phyloP scores from a whole-genome alignment of 2,329 filamentous ascomycete genomes.

The Aspergillus phoenicis region DNA sequence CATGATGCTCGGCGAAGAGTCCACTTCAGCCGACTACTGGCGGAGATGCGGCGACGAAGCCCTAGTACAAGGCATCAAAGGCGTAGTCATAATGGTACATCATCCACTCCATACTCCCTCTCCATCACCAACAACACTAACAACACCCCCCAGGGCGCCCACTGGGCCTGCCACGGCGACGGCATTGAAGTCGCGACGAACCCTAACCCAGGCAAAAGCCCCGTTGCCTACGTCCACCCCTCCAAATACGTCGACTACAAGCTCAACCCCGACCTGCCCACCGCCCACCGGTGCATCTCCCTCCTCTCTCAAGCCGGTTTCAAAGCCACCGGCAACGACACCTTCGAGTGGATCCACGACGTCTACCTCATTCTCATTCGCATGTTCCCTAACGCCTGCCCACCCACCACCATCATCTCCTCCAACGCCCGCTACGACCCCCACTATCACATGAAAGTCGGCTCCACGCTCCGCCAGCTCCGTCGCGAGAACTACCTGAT shows the following conservation, averaged over 20 bases:
- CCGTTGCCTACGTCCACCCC: conserved; percentile 68
- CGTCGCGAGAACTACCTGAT: conserved; percentile 60
- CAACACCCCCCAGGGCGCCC: conserved; percentile 54
- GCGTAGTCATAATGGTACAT: conserved; percentile 65
- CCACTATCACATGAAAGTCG: conserved; percentile 60
- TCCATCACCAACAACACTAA: background rate
- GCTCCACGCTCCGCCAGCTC: conserved; percentile 58
- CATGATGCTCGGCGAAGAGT: conserved; percentile 71
- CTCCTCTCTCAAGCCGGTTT: conserved; percentile 58
- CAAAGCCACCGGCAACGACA: conserved; percentile 54
- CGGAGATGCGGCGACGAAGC: conserved; percentile 66
- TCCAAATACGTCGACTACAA: conserved; percentile 66
- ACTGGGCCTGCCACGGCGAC: conserved; percentile 63
- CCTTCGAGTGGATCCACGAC: conserved; percentile 73
- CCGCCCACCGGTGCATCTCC: conserved; percentile 53
- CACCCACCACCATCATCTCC: conserved; percentile 64
- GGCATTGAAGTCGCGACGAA: conserved; percentile 64
- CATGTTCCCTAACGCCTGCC: conserved; percentile 68
- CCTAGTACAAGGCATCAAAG: conserved; percentile 61
- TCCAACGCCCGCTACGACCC: conserved; percentile 55
- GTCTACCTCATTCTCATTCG: conserved; percentile 69
- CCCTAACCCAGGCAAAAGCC: conserved; percentile 61
- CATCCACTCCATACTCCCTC: no score
- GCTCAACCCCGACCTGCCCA: conserved; percentile 61
- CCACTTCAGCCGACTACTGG: conserved; percentile 65